phyloP scores from a whole-genome alignment of 768 basidiomycete genomes.

The Termitomyces sp. region DNA sequence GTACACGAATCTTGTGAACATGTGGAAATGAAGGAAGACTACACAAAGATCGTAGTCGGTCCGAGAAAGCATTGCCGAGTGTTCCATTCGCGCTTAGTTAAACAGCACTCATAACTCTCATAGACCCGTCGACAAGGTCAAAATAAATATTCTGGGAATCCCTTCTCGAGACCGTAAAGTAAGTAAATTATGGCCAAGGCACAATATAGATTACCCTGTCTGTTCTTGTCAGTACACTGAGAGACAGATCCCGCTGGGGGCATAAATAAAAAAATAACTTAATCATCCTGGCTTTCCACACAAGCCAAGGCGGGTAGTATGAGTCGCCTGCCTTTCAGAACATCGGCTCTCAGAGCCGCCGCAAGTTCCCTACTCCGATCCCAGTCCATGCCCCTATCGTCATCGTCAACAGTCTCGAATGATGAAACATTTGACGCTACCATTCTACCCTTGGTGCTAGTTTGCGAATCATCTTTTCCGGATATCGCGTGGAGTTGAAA shows the following conservation, averaged over 20 bases:
- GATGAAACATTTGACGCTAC: slow-evolving; percentile 6
- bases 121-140: too few species aligned
- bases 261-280: neutral
- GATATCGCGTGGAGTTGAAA: slow-evolving; percentile 4
- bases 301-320: slow-evolving; percentile 31
- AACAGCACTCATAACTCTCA: too few species aligned
- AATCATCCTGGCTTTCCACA: slow-evolving; percentile 24
- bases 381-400: slow-evolving; percentile 34
- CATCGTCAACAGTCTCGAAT: slow-evolving; percentile 28
- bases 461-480: slow-evolving; percentile 2
- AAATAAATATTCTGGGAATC: too few species aligned
- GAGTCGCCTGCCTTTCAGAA: slow-evolving; percentile 28
- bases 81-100: too few species aligned
- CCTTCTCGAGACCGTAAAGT: too few species aligned
- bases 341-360: slow-evolving; percentile 28
- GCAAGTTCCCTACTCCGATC: slow-evolving; percentile 33
- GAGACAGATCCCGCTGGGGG: neutral
- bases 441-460: too few species aligned
- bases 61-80: too few species aligned
- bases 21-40: too few species aligned
- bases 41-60: too few species aligned
- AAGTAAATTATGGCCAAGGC: too few species aligned
- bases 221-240: neutral
- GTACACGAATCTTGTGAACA: too few species aligned
- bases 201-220: too few species aligned